A percentile compares a stretch with the other conserved stretches of the same genome.
phyloP scores from a whole-genome alignment of 139 green algal genomes.

The Picochlorum sp. region DNA sequence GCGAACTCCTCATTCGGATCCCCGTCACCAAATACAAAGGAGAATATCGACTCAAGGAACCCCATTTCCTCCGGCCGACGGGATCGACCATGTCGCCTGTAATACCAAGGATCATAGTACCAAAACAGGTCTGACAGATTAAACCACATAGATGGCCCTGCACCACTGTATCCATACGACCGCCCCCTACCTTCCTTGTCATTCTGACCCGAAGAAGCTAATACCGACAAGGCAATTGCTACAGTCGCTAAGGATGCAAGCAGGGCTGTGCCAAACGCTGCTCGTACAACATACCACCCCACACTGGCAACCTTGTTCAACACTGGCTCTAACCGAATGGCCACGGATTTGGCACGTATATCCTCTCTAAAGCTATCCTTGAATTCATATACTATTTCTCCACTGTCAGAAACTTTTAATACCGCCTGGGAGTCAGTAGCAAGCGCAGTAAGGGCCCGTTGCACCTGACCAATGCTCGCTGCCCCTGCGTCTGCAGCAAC shows the following conservation, averaged over 20 bases:
- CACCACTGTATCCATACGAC: background rate
- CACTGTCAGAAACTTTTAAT: slow-evolving; percentile 57
- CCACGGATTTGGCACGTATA: slow-evolving; percentile 46
- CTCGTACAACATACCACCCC: slow-evolving; percentile 44
- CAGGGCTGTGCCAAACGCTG: slow-evolving; percentile 80
- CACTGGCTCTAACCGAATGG: slow-evolving; percentile 48
- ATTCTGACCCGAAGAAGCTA: background rate
- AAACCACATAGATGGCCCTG: slow-evolving; percentile 11
- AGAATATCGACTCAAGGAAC: slow-evolving; percentile 85
- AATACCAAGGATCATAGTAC: slow-evolving; percentile 48
- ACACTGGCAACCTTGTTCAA: slow-evolving; percentile 15
- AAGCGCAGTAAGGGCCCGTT: slow-evolving; percentile 14
- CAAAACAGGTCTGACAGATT: slow-evolving; percentile 18
- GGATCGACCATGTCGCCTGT: slow-evolving; percentile 4
- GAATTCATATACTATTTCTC: slow-evolving; percentile 85
- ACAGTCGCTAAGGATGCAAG: slow-evolving; percentile 39
- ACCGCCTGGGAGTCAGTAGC: slow-evolving; percentile 17
- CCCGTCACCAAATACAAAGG: slow-evolving; percentile 95
- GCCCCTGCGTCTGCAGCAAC: slow-evolving; percentile 15
- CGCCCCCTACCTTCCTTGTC: background rate
- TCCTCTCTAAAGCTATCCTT: slow-evolving; percentile 37
- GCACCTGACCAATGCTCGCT: slow-evolving; percentile 6
- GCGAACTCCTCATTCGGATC: slow-evolving; percentile 82
- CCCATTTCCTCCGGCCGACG: slow-evolving; percentile 25
- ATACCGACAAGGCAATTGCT: slow-evolving; percentile 54